These are phyloP conservation scores for Anthracocystis panici-leucophaei DNA, from an alignment of 1,284 basidiomycete species.

Conservation along the genomic window DNA sequence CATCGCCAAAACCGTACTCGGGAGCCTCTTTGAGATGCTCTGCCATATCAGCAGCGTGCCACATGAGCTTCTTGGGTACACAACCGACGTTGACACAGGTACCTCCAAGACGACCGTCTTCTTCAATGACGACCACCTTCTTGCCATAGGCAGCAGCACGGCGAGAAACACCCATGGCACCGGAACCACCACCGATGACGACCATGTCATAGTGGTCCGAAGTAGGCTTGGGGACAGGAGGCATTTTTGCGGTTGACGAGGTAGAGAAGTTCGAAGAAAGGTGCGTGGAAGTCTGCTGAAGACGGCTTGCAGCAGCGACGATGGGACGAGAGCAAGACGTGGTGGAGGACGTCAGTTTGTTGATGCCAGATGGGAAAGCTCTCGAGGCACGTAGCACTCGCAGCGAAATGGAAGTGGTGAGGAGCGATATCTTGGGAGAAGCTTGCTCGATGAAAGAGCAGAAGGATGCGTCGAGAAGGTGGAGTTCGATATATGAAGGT, in stretches of 20 bases:
- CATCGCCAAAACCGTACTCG: slow-evolving; percentile 79
- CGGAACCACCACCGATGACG: slow-evolving; percentile 69
- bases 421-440: slow-evolving; percentile 23
- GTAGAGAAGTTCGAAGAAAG: slow-evolving; percentile 24
- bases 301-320: slow-evolving; percentile 20
- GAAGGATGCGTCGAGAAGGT: neutral
- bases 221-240: slow-evolving; percentile 60
- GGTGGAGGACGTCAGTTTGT: slow-evolving; percentile 35
- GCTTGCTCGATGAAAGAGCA: neutral
- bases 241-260: slow-evolving; percentile 50
- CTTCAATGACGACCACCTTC: slow-evolving; percentile 91
- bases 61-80: slow-evolving; percentile 84
- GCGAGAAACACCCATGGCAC: slow-evolving; percentile 67
- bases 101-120: slow-evolving; percentile 82
- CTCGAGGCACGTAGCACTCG: slow-evolving; percentile 39
- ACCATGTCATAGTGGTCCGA: slow-evolving; percentile 65
- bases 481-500: neutral
- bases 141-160: slow-evolving; percentile 91
- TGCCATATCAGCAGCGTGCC: slow-evolving; percentile 90
- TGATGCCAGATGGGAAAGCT: neutral
- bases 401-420: slow-evolving; percentile 25
- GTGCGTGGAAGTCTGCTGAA: slow-evolving; percentile 35
- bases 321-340: neutral
- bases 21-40: slow-evolving; percentile 82
- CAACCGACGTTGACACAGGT: slow-evolving; percentile 92